Evolutionary conservation across 2,329 filamentous ascomycete genomes (phyloP), one percentile per base, ranked within the genome.

Genomic region (Alternaria arbusti): DNA sequence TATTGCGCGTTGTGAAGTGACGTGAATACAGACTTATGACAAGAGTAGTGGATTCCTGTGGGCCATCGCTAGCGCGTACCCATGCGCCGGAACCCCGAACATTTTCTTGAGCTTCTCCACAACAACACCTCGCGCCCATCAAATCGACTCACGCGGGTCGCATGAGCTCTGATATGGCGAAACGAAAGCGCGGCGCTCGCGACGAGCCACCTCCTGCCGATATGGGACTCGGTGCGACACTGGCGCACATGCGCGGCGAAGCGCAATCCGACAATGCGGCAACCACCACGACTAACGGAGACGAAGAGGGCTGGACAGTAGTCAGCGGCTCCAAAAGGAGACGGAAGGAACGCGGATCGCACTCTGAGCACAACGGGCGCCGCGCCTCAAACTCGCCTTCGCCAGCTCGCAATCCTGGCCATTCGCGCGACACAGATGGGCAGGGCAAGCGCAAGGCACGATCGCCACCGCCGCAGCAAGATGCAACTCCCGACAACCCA

Each of bases 261-360:
- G 54, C 64, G 17, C 60, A 68, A n/a, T 46, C 67, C 12, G 61
- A 61, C 20, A 54, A 57, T 17, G 58, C 67, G 32, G 57, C 64
- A 50, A 57, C 59, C 26, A 60, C 55, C 23, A 55, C 57, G n/a
- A 52, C 64, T 15, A 57, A 64, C 11, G 56, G 63, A 10, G 70
- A 72, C 44, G 66, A 70, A 45, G 71, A 72, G 45, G 74, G 70
- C 56, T 79, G 77, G 76, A 74, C 70, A 26, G 70, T 72, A 49
- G 74, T 76, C 47, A 70, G 71, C 47, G 57, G 65, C 28, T 57
- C 67, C 26, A 75, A 71, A 61, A 71, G 71, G 59, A 73, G 70
- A 59, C 67, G 69, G 43, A 72, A 67, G 58, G 66, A 70, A 54
- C 67, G 61, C 28, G 44, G 52, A 17, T 44, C 59, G 30, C 32